These are phyloP conservation scores for Fusarium neocosmosporiellum DNA, from an alignment of 2,329 filamentous ascomycete species.

Conservation along the genomic window DNA sequence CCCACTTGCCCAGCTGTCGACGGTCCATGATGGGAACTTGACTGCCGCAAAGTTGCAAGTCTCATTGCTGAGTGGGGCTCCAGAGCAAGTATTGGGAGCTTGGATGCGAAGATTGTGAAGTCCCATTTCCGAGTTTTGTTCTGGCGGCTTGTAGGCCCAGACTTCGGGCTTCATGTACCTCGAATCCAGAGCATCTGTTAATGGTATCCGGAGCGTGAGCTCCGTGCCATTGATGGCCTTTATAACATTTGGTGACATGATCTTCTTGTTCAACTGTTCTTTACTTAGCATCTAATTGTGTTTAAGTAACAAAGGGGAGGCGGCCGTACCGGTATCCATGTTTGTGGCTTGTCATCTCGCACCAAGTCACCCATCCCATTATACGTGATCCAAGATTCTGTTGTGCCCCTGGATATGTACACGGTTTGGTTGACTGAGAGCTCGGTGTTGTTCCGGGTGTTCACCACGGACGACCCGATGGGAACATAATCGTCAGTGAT, in stretches of 20 bases:
- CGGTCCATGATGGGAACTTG: constrained; percentile 32
- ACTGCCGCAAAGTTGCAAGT: constrained; percentile 31
- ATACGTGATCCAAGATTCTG: constrained; percentile 20
- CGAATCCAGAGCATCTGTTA: constrained; percentile 31
- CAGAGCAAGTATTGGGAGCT: constrained; percentile 22
- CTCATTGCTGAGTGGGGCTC: background rate
- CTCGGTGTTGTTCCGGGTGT: background rate
- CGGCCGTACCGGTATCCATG: constrained; percentile 29
- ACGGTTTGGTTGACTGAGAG: constrained; percentile 25
- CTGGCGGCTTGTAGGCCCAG: constrained; percentile 20
- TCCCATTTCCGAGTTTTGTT: constrained; percentile 26
- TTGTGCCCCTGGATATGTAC: constrained; percentile 21
- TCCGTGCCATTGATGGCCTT: constrained; percentile 19
- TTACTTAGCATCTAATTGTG: background rate
- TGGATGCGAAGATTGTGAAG: constrained; percentile 20
- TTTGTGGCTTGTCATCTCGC: constrained; percentile 20
- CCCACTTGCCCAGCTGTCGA: constrained; percentile 32
- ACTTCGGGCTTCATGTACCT: constrained; percentile 24
- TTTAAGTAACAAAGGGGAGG: background rate
- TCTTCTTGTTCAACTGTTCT: constrained; percentile 10
- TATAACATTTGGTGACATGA: constrained; percentile 27
- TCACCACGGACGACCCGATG: constrained; percentile 18
- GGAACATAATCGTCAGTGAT: constrained; percentile 35
- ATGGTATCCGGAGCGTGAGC: constrained; percentile 27
- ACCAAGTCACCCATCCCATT: constrained; percentile 33